phyloP scores from a whole-genome alignment of 2,329 filamentous ascomycete species.

The Fusarium clavum region DNA sequence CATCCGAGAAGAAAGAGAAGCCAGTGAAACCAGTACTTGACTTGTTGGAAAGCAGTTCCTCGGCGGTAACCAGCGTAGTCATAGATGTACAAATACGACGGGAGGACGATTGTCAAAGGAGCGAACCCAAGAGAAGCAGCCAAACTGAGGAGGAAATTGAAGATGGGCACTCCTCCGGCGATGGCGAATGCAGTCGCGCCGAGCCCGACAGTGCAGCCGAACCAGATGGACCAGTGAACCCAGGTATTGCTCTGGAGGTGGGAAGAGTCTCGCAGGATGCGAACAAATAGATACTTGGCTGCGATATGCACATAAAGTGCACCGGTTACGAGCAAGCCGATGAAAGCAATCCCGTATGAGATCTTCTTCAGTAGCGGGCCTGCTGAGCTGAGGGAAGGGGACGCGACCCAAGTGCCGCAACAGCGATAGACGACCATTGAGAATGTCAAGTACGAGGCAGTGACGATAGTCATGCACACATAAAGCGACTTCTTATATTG shows the following conservation, averaged over 20 bases:
- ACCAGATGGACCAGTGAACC: background rate
- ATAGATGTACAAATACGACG: background rate
- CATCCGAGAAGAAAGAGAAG: background rate
- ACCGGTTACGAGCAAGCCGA: too few relatives aligned
- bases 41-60: background rate
- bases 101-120: background rate
- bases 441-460: too few relatives aligned
- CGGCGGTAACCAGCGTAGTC: background rate
- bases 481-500: too few relatives aligned
- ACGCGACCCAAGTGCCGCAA: too few relatives aligned
- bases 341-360: too few relatives aligned
- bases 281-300: too few relatives aligned
- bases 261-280: background rate
- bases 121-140: background rate
- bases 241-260: background rate
- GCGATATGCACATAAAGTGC: too few relatives aligned
- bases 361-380: too few relatives aligned
- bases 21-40: background rate
- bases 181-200: background rate
- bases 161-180: background rate
- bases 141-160: background rate
- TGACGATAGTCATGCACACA: too few relatives aligned
- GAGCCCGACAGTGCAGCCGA: background rate
- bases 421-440: too few relatives aligned
- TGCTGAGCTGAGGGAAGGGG: too few relatives aligned